Base-by-base conservation (phyloP, 2,329 filamentous ascomycete genomes). In the Paecilomyces variotii region DNA sequence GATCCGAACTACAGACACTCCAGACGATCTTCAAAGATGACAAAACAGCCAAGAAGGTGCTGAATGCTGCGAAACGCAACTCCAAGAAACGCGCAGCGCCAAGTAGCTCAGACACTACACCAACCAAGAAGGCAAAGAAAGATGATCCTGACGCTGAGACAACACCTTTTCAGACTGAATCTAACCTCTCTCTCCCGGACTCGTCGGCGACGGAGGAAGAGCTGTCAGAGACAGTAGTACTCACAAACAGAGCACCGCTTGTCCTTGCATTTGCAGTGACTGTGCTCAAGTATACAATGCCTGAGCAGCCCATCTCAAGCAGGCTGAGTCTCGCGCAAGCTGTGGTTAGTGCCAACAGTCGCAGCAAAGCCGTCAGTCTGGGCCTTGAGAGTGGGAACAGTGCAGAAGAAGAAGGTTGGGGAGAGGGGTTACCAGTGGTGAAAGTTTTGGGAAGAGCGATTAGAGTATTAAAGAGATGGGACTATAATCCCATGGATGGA, bases 271-370 rank as follows among this genome's bases (percentile, higher is more conserved):
- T 95, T 72, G 86, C 88, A 0, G 83, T 91, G 12, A 83, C 85
- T 60, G 70, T 93, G 54, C 71, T 95, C 53, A 87, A 88, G 53
- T 86, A 88, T 68, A 95, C 90, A 0, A 93, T 92, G 87, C 89
- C 91, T 0, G 87, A 89, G 64, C 91, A 96, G 70, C 91, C 91
- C 2, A 79, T 87, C 2, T 94, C 89, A n/a, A 93, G 90, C 69
- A 81, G 90, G 53, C 76, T 96, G 24, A 95, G 90, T 68, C 77
- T 96, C 24, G 89, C 87, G 0, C 91, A 96, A 72, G 90, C 89
- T 0, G 86, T 94, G 1, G 89, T 95, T 14, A 92, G 89, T 69
- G 85, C 86, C 28, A 94, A 93, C 68, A 91, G 88, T 60, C 83
- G 86, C 63, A 85, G 84, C 35, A 92, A 92, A 73, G 91, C 91